phyloP scores from a whole-genome alignment of 2,329 filamentous ascomycete species.

The Penicillium fuscoglaucum region DNA sequence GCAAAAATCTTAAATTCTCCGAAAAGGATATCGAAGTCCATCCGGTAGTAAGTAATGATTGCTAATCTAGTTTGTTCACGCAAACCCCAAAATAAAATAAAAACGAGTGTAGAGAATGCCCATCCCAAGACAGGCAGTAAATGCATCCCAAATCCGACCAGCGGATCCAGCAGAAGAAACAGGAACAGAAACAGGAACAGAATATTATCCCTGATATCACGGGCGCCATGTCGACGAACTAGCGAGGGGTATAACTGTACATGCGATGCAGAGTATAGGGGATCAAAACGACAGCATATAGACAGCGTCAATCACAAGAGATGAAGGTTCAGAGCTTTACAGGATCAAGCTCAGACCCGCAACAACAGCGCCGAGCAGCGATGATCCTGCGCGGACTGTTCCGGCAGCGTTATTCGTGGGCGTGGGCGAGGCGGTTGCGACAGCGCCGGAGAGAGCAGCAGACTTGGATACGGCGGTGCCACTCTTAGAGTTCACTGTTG shows the following conservation, averaged over 20 bases:
- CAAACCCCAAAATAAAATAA: background rate
- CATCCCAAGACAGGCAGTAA: slow-evolving; percentile 4
- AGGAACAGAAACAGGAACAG: background rate
- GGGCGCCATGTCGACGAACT: background rate
- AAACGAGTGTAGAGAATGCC: slow-evolving; percentile 1
- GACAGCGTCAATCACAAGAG: background rate
- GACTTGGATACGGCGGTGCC: slow-evolving; percentile 10
- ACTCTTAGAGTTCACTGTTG: slow-evolving; percentile 12
- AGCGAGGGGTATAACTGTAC: slow-evolving; percentile 1
- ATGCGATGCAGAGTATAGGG: background rate
- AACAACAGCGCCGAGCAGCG: slow-evolving; percentile 22
- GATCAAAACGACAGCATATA: slow-evolving; percentile 1
- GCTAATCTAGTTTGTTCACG: background rate
- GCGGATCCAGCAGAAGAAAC: background rate
- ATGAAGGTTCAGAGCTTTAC: slow-evolving; percentile 1
- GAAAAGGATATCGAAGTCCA: slow-evolving; percentile 26
- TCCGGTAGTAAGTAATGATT: slow-evolving; percentile 8
- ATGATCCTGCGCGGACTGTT: slow-evolving; percentile 16
- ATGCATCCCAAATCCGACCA: slow-evolving; percentile 10
- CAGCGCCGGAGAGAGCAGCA: background rate
- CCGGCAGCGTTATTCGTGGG: slow-evolving; percentile 21
- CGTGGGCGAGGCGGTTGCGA: slow-evolving; percentile 14
- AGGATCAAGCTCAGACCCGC: slow-evolving; percentile 23
- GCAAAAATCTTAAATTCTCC: background rate
- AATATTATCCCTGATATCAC: background rate